Evolutionary conservation across 257 asterid genomes (phyloP), one percentile per base, ranked within the genome.

Genomic region (Leonotis leonurus): DNA sequence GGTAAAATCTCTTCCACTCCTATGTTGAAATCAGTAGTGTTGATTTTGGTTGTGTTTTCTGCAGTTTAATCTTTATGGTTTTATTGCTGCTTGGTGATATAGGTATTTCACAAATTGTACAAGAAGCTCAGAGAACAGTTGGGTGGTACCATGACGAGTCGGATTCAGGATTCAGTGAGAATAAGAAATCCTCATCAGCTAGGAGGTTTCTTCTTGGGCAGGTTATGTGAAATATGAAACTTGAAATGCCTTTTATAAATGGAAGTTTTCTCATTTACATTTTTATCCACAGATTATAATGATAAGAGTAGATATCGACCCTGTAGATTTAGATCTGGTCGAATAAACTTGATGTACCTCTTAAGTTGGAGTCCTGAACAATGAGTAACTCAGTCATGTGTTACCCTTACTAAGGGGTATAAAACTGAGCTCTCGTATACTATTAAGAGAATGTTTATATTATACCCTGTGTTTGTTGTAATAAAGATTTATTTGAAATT

Each of bases 81-180:
- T 33, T 33, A 29, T 8, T 64, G 12, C n/a, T 24, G 29, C 16
- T 60, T 25, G 60, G 16, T 29, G 44, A 30, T 49, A 20, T 73
- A 89, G 97, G 97, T 36, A 82, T 89, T 77, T 84, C 95, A 4
- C 80, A 89, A 79, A 80, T 86, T 32, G 85, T 89, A 55, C 80
- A 79, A 27, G 83, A 82, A 37, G 95, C 97, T 16, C 93, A 82
- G 81, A 82, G 78, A 71, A 75, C 94, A 7, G 83, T 89, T 57
- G 94, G 95, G 27, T 89, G 97, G 97, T 56, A 65, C 65, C 85
- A 70, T 25, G 85, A 82, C 22, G 87, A 81, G 79, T 78, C 87
- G 6, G 87, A 79, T 70, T 72, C 89, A 21, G 85, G 87, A 49
- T 21, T 52, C 46, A 75, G 17, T 37, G 73, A 62, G 21, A 51